Conservation (phyloP, 306 rosid species). For the Delonix regia region DNA sequence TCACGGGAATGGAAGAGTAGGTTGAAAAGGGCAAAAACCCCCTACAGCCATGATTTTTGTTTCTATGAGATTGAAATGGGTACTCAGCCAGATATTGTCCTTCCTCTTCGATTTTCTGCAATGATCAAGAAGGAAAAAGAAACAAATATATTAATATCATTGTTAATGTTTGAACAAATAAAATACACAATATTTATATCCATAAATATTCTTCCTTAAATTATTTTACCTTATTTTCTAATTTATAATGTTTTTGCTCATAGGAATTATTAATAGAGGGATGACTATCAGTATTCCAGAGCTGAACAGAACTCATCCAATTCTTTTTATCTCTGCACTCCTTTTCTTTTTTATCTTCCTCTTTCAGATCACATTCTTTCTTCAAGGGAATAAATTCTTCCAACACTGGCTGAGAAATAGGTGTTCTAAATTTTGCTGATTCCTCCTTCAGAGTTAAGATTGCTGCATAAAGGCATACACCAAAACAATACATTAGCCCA, state of each 20-base stretch:
- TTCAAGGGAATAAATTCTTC: constrained; percentile 82
- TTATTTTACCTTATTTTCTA: constrained; percentile 62
- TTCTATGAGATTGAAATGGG: constrained; percentile 55
- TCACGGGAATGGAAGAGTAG: constrained; percentile 49
- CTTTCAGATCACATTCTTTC: constrained; percentile 52
- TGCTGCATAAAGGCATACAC: constrained; percentile 42
- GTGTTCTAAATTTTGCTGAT: constrained; percentile 42
- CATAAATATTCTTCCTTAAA: background rate
- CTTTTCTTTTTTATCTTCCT: constrained; percentile 45
- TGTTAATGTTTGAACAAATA: background rate
- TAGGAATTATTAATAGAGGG: constrained; percentile 27
- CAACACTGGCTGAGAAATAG: constrained; percentile 57
- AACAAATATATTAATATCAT: background rate
- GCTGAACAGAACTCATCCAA: constrained; percentile 99
- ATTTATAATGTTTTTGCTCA: constrained; percentile 46
- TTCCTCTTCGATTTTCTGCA: constrained; percentile 62
- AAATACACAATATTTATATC: background rate
- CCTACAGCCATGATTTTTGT: constrained; percentile 50
- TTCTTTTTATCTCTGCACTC: constrained; percentile 83
- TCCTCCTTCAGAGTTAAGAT: constrained; percentile 57
- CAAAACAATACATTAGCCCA: constrained; percentile 14
- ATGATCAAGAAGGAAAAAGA: constrained; percentile 11
- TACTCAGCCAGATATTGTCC: constrained; percentile 46
- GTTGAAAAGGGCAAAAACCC: constrained; percentile 66
- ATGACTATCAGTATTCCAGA: constrained; percentile 61